Percentiles rank a stretch among this genome's conserved stretches.
These are phyloP conservation scores for Lonicera japonica DNA, from an alignment of 129 eudicot species.

Conservation along the genomic window DNA sequence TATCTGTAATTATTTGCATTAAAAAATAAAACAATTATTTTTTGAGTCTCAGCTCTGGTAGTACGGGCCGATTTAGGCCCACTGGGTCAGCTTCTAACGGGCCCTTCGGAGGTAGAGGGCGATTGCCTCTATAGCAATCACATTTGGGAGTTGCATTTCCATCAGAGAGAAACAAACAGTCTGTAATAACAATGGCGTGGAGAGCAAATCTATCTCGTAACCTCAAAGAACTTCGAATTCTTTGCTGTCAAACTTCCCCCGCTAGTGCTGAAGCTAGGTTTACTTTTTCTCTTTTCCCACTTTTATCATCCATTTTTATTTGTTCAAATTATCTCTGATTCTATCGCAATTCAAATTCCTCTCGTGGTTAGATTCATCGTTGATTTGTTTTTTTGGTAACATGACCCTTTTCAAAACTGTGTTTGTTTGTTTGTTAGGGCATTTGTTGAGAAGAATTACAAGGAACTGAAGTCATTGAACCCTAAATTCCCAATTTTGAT, in stretches of 20 bases:
- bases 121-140: too few species aligned
- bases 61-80: too few species aligned
- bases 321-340: background rate
- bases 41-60: too few species aligned
- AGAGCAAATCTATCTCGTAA: conserved; percentile 55
- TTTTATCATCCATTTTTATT: conserved; percentile 2
- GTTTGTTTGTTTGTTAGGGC: conserved; percentile 27
- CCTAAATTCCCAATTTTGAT: conserved; percentile 84
- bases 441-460: conserved; percentile 82
- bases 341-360: background rate
- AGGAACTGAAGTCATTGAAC: conserved; percentile 74
- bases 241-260: conserved; percentile 78
- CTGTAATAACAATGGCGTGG: conserved; percentile 63
- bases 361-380: background rate
- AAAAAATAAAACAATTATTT: too few species aligned
- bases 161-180: background rate
- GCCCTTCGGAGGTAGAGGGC: too few species aligned
- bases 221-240: conserved; percentile 77
- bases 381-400: background rate
- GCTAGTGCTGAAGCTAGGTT: conserved; percentile 79
- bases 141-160: background rate
- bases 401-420: background rate
- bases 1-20: too few species aligned
- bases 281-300: background rate
- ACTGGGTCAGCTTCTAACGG: too few species aligned